Evolutionary conservation across 148 eudicot genomes (phyloP).

Genomic region (Oxyria digyna): DNA sequence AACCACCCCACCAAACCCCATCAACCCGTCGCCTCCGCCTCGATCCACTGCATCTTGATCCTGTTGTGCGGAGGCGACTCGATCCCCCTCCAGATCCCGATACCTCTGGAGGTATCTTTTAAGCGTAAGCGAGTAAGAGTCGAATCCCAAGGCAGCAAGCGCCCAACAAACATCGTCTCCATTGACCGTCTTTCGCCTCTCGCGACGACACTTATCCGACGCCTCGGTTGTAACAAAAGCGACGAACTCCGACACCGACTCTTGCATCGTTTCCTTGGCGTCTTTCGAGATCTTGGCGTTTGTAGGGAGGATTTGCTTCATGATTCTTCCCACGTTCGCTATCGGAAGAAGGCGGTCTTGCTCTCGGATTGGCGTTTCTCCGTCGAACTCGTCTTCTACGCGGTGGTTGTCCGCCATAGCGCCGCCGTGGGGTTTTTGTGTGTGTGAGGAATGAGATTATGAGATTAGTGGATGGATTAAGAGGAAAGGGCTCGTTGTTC

Average conservation of each 20-base stretch:
- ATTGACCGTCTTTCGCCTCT: conserved; percentile 68
- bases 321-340: conserved; percentile 70
- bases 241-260: conserved; percentile 72
- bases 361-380: conserved; percentile 21
- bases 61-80: not conserved
- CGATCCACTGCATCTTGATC: not conserved
- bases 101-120: not conserved
- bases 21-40: not conserved
- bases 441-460: not conserved
- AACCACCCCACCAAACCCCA: conserved; percentile 10
- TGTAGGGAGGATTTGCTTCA: conserved; percentile 59
- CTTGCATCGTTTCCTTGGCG: conserved; percentile 78
- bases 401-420: conserved; percentile 1
- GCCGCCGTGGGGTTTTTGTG: conserved; percentile 1
- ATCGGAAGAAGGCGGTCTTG: conserved; percentile 59
- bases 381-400: not conserved
- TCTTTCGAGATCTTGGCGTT: conserved; percentile 70
- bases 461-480: not conserved
- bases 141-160: conserved; percentile 49
- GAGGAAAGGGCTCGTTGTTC: not conserved
- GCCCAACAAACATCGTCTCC: conserved; percentile 90
- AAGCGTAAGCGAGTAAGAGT: conserved; percentile 12
- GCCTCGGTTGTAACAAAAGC: conserved; percentile 82
- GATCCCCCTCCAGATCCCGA: conserved; percentile 1
- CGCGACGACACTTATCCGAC: conserved; percentile 63